Base-by-base conservation (phyloP, 129 eudicot genomes). In the Saposhnikovia divaricata region DNA sequence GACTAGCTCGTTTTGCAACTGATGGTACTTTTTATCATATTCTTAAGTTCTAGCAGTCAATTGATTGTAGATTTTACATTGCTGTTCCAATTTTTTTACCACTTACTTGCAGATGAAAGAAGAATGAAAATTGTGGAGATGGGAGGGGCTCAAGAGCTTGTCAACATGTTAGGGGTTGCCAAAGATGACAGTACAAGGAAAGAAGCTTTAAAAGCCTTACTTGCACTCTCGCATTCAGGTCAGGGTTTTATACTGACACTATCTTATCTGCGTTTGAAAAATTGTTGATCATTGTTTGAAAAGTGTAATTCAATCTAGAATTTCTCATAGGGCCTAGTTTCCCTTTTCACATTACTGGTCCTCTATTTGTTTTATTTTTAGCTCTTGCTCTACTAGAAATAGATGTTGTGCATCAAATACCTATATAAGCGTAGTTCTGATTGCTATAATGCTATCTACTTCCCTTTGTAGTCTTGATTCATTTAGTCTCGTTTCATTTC, bases 181-280 rank as follows among this genome's bases (percentile, higher is more conserved):
- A 89, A 87, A 82, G 99, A 96, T 87, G 93, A 92, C 81, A 70
- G 72, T 25, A 96, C 99, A n/a, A 89, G 98, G 44, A 89, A 89
- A 77, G 93, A 87, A 86, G 97, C 99, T 86, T 82, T 96, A 82
- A 90, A 79, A 83, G 97, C 99, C 61, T 92, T 96, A 80, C 76
- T 83, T 78, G 98, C 99, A 80, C 87, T 96, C 72, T 86, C 98
- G 47, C 90, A 81, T 77, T 89, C 99, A 89, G 99, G 99, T 92
- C 31, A 82, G 89, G 12, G 18, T 68, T 78, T 79, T 78, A 21
- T 80, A 15, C 12, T n/a, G 8, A 3, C 3, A 27, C 25, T 55
- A 65, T 65, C 8, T 74, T 70, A 51, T 76, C 74, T 75, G 40
- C 61, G 7, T 63, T 27, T 43, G 37, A 7, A 45, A 51, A 28